Evolutionary conservation across 768 basidiomycete species (phyloP), one percentile per base, ranked within the genome.

Genomic region (Lentinus brumalis): DNA sequence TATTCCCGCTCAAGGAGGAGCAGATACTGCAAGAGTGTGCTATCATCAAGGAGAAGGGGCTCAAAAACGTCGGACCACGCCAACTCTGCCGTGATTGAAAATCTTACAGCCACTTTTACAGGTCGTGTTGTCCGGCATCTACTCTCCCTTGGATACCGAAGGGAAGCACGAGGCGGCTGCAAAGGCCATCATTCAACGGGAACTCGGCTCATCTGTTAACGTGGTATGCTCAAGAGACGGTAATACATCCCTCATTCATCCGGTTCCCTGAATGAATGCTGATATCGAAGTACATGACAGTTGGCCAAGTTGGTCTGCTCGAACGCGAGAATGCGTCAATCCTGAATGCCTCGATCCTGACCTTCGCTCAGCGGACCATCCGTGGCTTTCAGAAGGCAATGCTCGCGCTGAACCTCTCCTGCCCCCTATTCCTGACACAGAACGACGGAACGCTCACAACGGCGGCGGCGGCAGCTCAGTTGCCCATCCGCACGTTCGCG

Each of bases 241-340:
- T 66, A 53, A 21, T 45, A 31, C 15, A 35, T 26, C 49, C 29
- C 38, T 35, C 15, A 12, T 30, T 10, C 2, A 12, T 15, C 44
- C 29, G 39, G 40, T n/a, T 30, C 30, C 21, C 46, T 8, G 3
- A 14, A 31, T 14, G 31, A 16, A 9, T 30, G 4, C 35, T 18
- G 12, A 7, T 40, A 5, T 38, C 31, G 18, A 31, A 35, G 46
- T 29, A 45, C n/a, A 12, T 38, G 21, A 0, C 49, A 81, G 85
- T 86, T 44, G 85, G 81, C 8, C 81, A 83, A 67, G 76, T 86
- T 26, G 84, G 85, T 38, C 76, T 88, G 53, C 71, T 87, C 15
- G 84, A 86, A 63, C 79, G 87, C 46, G 87, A 88, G 68, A 88
- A 89, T 57, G 87, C 88, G 0, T 72, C 85, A 14, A 87, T 89